A percentile compares a stretch with the other conserved stretches of the same genome.
Evolutionary conservation across 345 rosid species (phyloP).

Genomic region (Brassica incana): DNA sequence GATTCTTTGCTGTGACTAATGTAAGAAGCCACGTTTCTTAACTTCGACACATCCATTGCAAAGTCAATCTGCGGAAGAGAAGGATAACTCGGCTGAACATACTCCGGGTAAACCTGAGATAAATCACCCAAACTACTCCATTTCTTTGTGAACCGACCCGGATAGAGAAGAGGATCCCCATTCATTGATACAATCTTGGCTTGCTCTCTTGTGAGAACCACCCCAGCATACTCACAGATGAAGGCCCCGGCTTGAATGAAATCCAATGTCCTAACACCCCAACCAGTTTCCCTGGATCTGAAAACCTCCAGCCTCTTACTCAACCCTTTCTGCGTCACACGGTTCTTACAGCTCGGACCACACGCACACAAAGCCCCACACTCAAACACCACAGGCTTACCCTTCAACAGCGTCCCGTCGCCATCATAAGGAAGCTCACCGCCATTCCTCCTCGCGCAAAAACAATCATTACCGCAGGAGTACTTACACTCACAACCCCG

Average conservation of each 20-base stretch:
- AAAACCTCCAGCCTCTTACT: constrained; percentile 74
- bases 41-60: constrained; percentile 83
- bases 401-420: constrained; percentile 62
- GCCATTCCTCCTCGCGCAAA: constrained; percentile 75
- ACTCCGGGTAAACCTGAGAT: constrained; percentile 52
- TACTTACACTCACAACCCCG: constrained; percentile 52
- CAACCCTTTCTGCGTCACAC: constrained; percentile 72
- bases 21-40: constrained; percentile 91
- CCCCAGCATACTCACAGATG: constrained; percentile 85
- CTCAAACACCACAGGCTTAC: constrained; percentile 79
- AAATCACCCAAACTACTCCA: constrained; percentile 88
- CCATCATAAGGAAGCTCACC: constrained; percentile 78
- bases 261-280: constrained; percentile 84
- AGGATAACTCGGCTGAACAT: constrained; percentile 57
- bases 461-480: constrained; percentile 65
- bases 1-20: constrained; percentile 78
- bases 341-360: constrained; percentile 61
- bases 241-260: constrained; percentile 81
- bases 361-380: constrained; percentile 74
- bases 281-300: constrained; percentile 73
- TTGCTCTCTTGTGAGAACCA: constrained; percentile 70
- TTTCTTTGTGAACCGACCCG: constrained; percentile 54
- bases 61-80: constrained; percentile 76
- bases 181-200: constrained; percentile 64
- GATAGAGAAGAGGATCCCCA: constrained; percentile 73